Conservation (phyloP, 495 filamentous ascomycete genomes). For the Symbiotaphrina buchneri region DNA sequence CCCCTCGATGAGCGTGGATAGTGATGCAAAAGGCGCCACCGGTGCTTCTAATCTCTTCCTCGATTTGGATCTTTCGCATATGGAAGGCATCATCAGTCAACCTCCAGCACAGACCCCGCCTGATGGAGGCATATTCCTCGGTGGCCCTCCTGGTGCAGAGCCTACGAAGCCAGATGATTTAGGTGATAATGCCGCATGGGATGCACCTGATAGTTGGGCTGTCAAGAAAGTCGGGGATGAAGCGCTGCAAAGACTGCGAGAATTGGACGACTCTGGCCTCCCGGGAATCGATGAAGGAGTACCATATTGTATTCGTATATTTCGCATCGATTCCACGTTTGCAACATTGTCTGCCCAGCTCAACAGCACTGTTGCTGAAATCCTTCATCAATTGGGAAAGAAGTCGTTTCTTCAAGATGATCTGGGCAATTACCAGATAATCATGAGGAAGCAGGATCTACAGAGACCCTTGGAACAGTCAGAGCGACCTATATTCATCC, state of each 20-base stretch:
- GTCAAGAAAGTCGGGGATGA: slow-evolving; percentile 51
- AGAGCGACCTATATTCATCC: slow-evolving; percentile 76
- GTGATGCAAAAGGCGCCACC: slow-evolving; percentile 1
- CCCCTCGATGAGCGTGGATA: neutral
- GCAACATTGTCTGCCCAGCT: slow-evolving; percentile 65
- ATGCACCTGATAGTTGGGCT: slow-evolving; percentile 85
- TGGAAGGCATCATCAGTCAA: slow-evolving; percentile 61
- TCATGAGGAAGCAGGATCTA: slow-evolving; percentile 84
- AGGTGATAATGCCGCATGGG: slow-evolving; percentile 35
- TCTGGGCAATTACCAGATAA: slow-evolving; percentile 80
- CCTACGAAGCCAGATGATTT: slow-evolving; percentile 9
- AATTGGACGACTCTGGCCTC: slow-evolving; percentile 33
- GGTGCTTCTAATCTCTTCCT: slow-evolving; percentile 17
- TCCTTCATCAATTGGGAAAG: slow-evolving; percentile 62
- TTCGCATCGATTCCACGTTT: slow-evolving; percentile 82
- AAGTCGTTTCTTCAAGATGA: slow-evolving; percentile 84
- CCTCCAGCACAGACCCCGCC: slow-evolving; percentile 40
- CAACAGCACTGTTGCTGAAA: slow-evolving; percentile 63
- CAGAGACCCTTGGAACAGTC: slow-evolving; percentile 51
- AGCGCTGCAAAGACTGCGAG: slow-evolving; percentile 28
- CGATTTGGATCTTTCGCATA: slow-evolving; percentile 62
- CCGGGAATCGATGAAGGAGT: slow-evolving; percentile 38
- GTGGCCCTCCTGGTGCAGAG: slow-evolving; percentile 24
- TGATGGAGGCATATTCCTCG: slow-evolving; percentile 28
- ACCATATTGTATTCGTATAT: slow-evolving; percentile 86